These are phyloP conservation scores for Halenospora varia DNA, from an alignment of 495 filamentous ascomycete species.

Conservation along the genomic window DNA sequence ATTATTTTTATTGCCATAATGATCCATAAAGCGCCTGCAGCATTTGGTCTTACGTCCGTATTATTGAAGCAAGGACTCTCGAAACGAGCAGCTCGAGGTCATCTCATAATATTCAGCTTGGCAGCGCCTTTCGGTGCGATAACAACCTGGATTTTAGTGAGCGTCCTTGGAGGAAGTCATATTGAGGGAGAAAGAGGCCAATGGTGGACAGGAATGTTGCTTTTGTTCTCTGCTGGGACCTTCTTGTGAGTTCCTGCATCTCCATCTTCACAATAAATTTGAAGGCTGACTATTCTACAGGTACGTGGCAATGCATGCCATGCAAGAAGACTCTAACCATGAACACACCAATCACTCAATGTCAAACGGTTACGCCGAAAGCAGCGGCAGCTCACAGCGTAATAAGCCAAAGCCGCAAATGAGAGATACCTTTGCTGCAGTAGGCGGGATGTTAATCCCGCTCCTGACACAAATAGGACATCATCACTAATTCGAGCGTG, in stretches of 20 bases:
- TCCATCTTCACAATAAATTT: background rate
- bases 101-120: constrained; percentile 85
- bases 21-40: constrained; percentile 95
- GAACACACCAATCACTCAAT: constrained; percentile 36
- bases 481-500: constrained; percentile 46
- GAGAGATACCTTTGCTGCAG: constrained; percentile 67
- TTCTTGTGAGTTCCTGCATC: constrained; percentile 68
- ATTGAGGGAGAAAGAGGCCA: constrained; percentile 34
- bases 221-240: constrained; percentile 90
- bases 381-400: constrained; percentile 41
- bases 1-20: constrained; percentile 96
- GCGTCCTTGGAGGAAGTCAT: constrained; percentile 55
- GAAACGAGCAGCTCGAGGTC: constrained; percentile 78
- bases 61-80: constrained; percentile 83
- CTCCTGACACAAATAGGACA: constrained; percentile 88
- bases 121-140: constrained; percentile 87
- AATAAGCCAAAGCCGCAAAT: constrained; percentile 50
- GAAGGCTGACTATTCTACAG: constrained; percentile 41
- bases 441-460: constrained; percentile 87
- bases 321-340: constrained; percentile 68
- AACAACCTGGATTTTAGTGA: constrained; percentile 73
- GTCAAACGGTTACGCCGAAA: constrained; percentile 66
- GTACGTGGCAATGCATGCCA: constrained; percentile 98
- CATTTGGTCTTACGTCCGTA: constrained; percentile 88
- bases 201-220: constrained; percentile 89